Evolutionary conservation across 192 early-diverging fungal species (phyloP), one percentile per base, ranked within the genome.

Genomic region (Umbelopsis isabellina): DNA sequence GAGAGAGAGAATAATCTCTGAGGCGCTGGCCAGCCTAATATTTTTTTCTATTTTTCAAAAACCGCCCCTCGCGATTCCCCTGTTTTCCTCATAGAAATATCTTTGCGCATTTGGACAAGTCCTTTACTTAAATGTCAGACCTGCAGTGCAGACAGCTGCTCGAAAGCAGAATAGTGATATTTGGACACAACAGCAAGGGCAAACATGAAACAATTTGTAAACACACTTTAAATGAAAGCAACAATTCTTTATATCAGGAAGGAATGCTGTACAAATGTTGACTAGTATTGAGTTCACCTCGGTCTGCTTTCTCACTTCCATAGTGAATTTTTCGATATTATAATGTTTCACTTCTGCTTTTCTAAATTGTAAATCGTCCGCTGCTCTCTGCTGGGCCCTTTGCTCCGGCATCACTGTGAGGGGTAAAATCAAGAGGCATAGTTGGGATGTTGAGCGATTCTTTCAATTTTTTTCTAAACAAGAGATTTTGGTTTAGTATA

Each of bases 401-500:
- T 27, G 73, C 47, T 33, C 71, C 70, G 30, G 73, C 71, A 64
- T 86, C 83, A 46, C 75, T 72, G 67, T 91, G 90, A 66, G 86
- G 79, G 49, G 82, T 67, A 64, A 89, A 91, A 64, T 87, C 86
- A 47, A 89, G 82, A 27, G 49, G 47, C 65, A 79, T 74, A 65
- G 66, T 79, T 27, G 71, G 69, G 48, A 86, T 65, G 27, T 78
- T 81, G 25, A 91, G 69, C 21, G 83, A 73, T 61, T 74, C 46
- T 72, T 86, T 89, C 50, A 91, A 68, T 48, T 91, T 83, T 47
- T 79, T 80, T 30, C 90, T 89, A 55, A 9, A 48, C 8, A 16
- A 2, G 23, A 58, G 8, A 1, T 15, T 50, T 46, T 33, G 13
- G 6, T 35, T 46, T 16, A 25, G 12, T 22, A 12, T 2, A n/a